phyloP scores from a whole-genome alignment of 345 rosid genomes.

The Garcia nutans region DNA sequence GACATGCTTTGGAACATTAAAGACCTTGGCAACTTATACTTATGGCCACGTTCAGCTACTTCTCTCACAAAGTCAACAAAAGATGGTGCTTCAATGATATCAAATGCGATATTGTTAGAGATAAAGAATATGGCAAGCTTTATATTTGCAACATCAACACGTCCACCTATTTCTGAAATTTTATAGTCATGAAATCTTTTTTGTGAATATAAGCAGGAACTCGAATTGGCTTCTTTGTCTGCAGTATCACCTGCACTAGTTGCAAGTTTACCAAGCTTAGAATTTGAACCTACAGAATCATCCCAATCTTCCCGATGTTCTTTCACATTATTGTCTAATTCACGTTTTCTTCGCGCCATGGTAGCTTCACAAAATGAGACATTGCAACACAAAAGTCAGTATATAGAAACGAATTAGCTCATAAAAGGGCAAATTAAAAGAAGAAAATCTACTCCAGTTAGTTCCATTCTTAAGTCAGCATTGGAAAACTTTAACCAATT shows the following conservation, averaged over 20 bases:
- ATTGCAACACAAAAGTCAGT: neutral
- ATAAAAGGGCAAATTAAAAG: no score
- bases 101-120: neutral
- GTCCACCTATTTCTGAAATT: neutral
- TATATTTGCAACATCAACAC: neutral
- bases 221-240: neutral
- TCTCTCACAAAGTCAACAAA: neutral
- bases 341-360: neutral
- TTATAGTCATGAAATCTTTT: neutral
- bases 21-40: neutral
- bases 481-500: no score
- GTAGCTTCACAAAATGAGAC: neutral
- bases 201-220: neutral
- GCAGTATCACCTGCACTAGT: neutral
- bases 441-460: no score
- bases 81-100: neutral
- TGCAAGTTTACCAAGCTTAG: neutral
- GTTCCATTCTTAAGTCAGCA: no score
- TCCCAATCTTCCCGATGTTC: neutral
- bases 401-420: neutral
- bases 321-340: neutral
- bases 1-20: neutral
- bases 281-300: neutral
- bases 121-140: neutral
- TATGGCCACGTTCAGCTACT: neutral